Conservation (phyloP, 139 green algal species). For the Auxenochlorella protothecoides region DNA sequence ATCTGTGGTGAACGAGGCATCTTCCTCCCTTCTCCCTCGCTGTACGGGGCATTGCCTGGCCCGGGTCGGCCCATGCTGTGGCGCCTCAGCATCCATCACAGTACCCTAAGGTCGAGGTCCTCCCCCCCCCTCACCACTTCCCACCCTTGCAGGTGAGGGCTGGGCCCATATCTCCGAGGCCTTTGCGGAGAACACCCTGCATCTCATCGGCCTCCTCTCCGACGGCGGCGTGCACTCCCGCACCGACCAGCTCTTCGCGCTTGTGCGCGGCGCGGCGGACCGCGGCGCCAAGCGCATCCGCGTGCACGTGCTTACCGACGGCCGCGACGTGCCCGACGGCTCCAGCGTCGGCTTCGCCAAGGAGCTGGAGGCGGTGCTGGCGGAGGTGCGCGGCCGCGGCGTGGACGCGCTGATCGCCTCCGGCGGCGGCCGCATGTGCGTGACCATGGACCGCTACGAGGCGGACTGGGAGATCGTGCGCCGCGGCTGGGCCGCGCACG, state of each 20-base stretch:
- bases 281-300: slow-evolving; percentile 78
- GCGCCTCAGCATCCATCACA: no score
- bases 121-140: no score
- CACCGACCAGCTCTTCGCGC: slow-evolving; percentile 65
- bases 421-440: slow-evolving; percentile 85
- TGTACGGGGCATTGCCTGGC: no score
- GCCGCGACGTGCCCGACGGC: slow-evolving; percentile 86
- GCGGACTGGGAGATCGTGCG: slow-evolving; percentile 93
- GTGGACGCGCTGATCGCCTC: slow-evolving; percentile 81
- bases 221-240: slow-evolving; percentile 80
- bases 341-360: slow-evolving; percentile 59
- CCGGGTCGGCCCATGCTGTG: no score
- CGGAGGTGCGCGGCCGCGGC: slow-evolving; percentile 15
- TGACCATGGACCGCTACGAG: slow-evolving; percentile 96
- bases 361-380: slow-evolving; percentile 62
- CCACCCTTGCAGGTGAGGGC: slow-evolving; percentile 3
- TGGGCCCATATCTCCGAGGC: slow-evolving; percentile 52
- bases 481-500: slow-evolving; percentile 85
- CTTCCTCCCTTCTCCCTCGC: no score
- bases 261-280: slow-evolving; percentile 57
- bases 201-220: slow-evolving; percentile 91
- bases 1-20: no score
- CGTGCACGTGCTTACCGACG: slow-evolving; percentile 87
- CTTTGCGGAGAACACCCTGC: slow-evolving; percentile 76
- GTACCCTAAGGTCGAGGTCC: not conserved